Conservation (phyloP, 768 basidiomycete genomes). For the Xerocomellus chrysenteron region DNA sequence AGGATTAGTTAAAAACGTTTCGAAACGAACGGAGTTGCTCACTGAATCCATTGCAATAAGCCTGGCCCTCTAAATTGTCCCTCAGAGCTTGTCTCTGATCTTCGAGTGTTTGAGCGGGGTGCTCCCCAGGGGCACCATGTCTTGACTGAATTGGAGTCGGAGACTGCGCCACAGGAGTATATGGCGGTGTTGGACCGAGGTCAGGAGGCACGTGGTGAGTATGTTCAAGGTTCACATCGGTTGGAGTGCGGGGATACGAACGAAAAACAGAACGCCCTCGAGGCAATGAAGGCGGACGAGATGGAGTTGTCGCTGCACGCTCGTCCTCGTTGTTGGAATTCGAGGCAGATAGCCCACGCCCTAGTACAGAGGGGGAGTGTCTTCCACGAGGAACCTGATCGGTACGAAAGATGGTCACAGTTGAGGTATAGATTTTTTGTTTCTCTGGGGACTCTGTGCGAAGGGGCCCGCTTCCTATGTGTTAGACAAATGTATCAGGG, state of each 20-base stretch:
- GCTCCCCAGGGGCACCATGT: neutral
- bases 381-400: conserved; percentile 36
- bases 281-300: neutral
- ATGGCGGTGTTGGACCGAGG: conserved; percentile 29
- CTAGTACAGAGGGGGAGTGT: conserved; percentile 21
- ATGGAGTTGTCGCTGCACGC: neutral
- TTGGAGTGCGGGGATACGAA: neutral
- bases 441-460: conserved; percentile 76
- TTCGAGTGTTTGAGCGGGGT: conserved; percentile 19
- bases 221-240: neutral
- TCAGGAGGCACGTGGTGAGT: neutral
- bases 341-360: conserved; percentile 10
- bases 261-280: conserved; percentile 4
- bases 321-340: conserved; percentile 1
- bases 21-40: neutral
- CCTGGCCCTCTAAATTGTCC: conserved; percentile 5
- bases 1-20: neutral
- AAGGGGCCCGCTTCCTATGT: conserved; percentile 59
- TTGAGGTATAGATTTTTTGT: conserved; percentile 68
- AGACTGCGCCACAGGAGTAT: conserved; percentile 5
- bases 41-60: neutral
- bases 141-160: neutral
- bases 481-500: neutral
- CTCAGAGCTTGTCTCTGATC: conserved; percentile 18
- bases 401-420: conserved; percentile 74